Evolutionary conservation across 2,329 filamentous ascomycete species (phyloP).

Genomic region (Pezicula rhizophila): DNA sequence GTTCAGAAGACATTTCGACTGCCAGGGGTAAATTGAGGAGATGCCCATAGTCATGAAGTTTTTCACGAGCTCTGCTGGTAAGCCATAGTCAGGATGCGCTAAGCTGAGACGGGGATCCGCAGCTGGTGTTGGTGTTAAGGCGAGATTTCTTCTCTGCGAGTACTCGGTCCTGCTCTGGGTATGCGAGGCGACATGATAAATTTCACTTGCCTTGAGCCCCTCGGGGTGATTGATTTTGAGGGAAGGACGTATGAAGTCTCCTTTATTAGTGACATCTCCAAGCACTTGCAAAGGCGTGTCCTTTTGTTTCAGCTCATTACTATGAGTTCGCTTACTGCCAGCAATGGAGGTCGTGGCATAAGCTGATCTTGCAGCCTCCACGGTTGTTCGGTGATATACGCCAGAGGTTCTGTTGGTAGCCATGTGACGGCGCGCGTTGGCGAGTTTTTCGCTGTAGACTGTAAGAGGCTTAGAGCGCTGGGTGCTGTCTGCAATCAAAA

Average conservation of each 20-base stretch:
- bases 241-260: slow-evolving; percentile 13
- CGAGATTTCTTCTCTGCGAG: slow-evolving; percentile 46
- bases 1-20: slow-evolving; percentile 62
- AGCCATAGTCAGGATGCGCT: slow-evolving; percentile 54
- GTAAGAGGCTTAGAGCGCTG: background rate
- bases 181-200: slow-evolving; percentile 31
- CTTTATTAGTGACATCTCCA: slow-evolving; percentile 10
- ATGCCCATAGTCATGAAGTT: slow-evolving; percentile 67
- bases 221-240: slow-evolving; percentile 7
- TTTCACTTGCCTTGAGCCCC: slow-evolving; percentile 37
- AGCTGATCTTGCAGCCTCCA: slow-evolving; percentile 13
- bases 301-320: slow-evolving; percentile 9
- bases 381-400: slow-evolving; percentile 18
- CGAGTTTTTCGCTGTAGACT: background rate
- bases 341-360: slow-evolving; percentile 15
- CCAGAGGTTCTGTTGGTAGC: slow-evolving; percentile 11
- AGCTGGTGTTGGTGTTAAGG: slow-evolving; percentile 47
- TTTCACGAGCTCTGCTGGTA: slow-evolving; percentile 52
- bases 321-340: slow-evolving; percentile 17
- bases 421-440: slow-evolving; percentile 7
- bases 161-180: slow-evolving; percentile 40
- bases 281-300: background rate
- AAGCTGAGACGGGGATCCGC: slow-evolving; percentile 53
- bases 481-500: background rate
- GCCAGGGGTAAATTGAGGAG: slow-evolving; percentile 71